Percentiles rank a stretch among this genome's conserved stretches.
phyloP scores from a whole-genome alignment of 2,329 filamentous ascomycete species.

The Hypocrella siamensis region DNA sequence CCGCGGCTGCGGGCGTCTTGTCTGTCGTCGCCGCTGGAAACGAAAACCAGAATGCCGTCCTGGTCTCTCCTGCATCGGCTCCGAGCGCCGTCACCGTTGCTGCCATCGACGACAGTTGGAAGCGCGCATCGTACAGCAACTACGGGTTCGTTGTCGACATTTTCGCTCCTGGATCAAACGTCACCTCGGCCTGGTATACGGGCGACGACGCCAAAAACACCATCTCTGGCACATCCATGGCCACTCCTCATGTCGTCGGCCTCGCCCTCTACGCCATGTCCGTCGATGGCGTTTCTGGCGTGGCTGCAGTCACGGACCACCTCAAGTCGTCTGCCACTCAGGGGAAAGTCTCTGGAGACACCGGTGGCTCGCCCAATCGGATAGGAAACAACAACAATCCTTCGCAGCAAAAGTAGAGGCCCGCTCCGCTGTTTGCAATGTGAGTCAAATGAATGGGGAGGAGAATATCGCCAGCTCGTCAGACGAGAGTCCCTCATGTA shows the following conservation, averaged over 20 bases:
- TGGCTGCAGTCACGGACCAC: slow-evolving; percentile 1
- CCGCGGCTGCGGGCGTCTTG: slow-evolving; percentile 13
- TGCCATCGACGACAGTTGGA: slow-evolving; percentile 15
- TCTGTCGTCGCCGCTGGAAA: slow-evolving; percentile 21
- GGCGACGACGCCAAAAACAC: slow-evolving; percentile 14
- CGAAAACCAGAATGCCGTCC: slow-evolving; percentile 4
- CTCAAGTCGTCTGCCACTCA: neutral
- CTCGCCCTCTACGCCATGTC: slow-evolving; percentile 25
- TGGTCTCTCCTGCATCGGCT: slow-evolving; percentile 10
- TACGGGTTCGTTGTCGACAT: slow-evolving; percentile 27
- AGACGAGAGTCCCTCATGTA: no score
- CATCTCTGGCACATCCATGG: slow-evolving; percentile 36
- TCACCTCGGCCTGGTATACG: slow-evolving; percentile 23
- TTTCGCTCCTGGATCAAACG: slow-evolving; percentile 25
- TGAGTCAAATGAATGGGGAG: no score
- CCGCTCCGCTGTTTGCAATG: no score
- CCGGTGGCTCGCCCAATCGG: slow-evolving; percentile 1
- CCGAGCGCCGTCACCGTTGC: slow-evolving; percentile 12
- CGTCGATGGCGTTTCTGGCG: neutral
- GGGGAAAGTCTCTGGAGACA: neutral
- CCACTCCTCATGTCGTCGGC: slow-evolving; percentile 35
- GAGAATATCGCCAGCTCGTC: no score
- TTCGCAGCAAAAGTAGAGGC: neutral
- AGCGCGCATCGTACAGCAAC: slow-evolving; percentile 25
- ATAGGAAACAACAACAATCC: slow-evolving; percentile 3